A percentile compares a stretch with the other conserved stretches of the same genome.
phyloP scores from a whole-genome alignment of 1,139 yeast species.

The Casaregolazyma lundiana region DNA sequence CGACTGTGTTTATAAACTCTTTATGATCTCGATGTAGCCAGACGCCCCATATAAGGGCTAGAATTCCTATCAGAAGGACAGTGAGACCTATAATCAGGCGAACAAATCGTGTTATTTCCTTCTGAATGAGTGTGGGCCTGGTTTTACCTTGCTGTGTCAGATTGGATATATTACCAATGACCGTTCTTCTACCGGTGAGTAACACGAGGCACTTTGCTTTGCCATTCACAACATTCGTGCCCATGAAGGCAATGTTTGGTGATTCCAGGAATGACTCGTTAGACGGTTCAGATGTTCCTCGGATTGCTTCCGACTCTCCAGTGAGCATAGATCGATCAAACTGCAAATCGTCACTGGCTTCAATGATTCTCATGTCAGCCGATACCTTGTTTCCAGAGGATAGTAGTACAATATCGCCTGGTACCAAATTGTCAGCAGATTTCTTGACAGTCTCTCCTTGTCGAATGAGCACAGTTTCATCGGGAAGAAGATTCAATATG shows the following conservation, averaged over 20 bases:
- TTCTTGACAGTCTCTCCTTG: constrained; percentile 35
- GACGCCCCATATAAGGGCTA: constrained; percentile 47
- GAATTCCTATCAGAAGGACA: constrained; percentile 39
- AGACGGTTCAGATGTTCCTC: constrained; percentile 37
- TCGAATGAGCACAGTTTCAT: constrained; percentile 42
- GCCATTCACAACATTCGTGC: constrained; percentile 47
- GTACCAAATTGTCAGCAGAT: constrained; percentile 43
- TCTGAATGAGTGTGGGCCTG: constrained; percentile 44
- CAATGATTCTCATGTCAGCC: constrained; percentile 45
- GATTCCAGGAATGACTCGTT: constrained; percentile 43
- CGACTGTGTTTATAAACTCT: constrained; percentile 41
- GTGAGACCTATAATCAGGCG: constrained; percentile 38
- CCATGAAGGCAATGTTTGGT: constrained; percentile 45
- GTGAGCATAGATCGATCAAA: constrained; percentile 52
- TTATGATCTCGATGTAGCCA: constrained; percentile 40
- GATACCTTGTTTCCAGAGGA: constrained; percentile 47
- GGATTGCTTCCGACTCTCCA: constrained; percentile 49
- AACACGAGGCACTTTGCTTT: constrained; percentile 46
- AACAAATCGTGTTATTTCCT: constrained; percentile 43
- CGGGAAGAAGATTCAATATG: constrained; percentile 43
- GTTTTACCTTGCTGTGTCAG: constrained; percentile 38
- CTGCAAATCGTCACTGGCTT: constrained; percentile 38
- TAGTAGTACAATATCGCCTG: constrained; percentile 46
- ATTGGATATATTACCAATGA: constrained; percentile 48
- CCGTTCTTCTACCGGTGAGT: constrained; percentile 45